These are phyloP conservation scores for Fragaria nilgerrensis DNA, from an alignment of 306 rosid genomes.

Conservation along the genomic window DNA sequence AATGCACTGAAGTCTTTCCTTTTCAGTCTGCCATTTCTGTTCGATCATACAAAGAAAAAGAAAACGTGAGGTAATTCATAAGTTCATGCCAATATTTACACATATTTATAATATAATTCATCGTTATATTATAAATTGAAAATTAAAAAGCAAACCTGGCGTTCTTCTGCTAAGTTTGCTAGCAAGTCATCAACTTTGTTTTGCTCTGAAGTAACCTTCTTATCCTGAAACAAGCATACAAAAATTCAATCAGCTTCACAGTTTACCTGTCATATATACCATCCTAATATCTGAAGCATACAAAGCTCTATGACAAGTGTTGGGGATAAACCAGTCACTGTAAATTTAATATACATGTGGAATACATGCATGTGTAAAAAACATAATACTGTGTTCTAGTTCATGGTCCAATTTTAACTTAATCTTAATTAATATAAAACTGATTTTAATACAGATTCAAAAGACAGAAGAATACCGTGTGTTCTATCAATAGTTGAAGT, in stretches of 20 bases:
- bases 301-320: background rate
- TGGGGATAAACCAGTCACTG: background rate
- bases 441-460: background rate
- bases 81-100: background rate
- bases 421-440: background rate
- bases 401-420: background rate
- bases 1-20: conserved; percentile 45
- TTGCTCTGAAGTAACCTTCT: conserved; percentile 52
- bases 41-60: conserved; percentile 2
- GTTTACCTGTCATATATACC: background rate
- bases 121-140: background rate
- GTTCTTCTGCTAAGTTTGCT: conserved; percentile 47
- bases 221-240: conserved; percentile 36
- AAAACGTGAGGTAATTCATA: background rate
- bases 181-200: conserved; percentile 46
- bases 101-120: background rate
- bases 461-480: conserved; percentile 37
- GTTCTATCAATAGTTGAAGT: conserved; percentile 46
- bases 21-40: conserved; percentile 45
- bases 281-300: background rate
- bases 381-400: background rate
- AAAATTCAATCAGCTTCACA: background rate
- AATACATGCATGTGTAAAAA: background rate
- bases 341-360: background rate
- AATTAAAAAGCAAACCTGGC: conserved; percentile 33